These are phyloP conservation scores for Phyllosticta ampelicida DNA, from an alignment of 2,329 filamentous ascomycete genomes.

Conservation along the genomic window DNA sequence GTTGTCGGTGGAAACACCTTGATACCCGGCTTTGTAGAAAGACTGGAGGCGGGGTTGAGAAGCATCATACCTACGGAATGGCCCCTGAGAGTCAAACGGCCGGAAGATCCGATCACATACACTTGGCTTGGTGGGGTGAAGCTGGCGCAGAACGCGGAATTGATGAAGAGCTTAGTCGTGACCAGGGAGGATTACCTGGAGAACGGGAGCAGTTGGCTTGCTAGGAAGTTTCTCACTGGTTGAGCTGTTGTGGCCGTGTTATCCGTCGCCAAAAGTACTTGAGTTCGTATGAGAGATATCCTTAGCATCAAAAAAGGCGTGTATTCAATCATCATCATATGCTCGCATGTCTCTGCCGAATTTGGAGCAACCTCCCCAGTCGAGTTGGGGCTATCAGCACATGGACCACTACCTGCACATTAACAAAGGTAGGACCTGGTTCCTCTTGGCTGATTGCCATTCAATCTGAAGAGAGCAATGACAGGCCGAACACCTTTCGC, in stretches of 20 bases:
- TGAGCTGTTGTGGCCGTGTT: background rate
- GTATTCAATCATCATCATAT: background rate
- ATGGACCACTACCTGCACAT: too few species aligned
- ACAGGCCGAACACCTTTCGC: too few species aligned
- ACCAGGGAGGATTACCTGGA: constrained; percentile 88
- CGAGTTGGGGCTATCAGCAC: too few species aligned
- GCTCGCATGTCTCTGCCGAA: too few species aligned
- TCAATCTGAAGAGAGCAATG: too few species aligned
- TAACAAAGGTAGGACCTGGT: too few species aligned
- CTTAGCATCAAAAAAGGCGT: background rate
- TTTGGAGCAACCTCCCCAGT: too few species aligned
- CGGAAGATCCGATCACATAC: constrained; percentile 70
- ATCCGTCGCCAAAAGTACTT: background rate
- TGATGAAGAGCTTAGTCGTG: constrained; percentile 57
- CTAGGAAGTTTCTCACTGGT: constrained; percentile 54
- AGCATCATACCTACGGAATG: constrained; percentile 33
- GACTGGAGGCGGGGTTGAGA: constrained; percentile 62
- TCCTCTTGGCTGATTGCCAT: too few species aligned
- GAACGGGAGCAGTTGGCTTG: constrained; percentile 61
- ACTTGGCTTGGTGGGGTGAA: constrained; percentile 80
- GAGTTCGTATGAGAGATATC: background rate
- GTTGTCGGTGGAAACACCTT: constrained; percentile 79
- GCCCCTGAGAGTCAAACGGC: constrained; percentile 24
- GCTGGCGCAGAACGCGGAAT: constrained; percentile 57
- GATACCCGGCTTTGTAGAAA: constrained; percentile 69